Percentiles rank a stretch among this genome's conserved stretches.
These are phyloP conservation scores for Hypoxylon perforatum DNA, from an alignment of 495 filamentous ascomycete genomes.

Conservation along the genomic window DNA sequence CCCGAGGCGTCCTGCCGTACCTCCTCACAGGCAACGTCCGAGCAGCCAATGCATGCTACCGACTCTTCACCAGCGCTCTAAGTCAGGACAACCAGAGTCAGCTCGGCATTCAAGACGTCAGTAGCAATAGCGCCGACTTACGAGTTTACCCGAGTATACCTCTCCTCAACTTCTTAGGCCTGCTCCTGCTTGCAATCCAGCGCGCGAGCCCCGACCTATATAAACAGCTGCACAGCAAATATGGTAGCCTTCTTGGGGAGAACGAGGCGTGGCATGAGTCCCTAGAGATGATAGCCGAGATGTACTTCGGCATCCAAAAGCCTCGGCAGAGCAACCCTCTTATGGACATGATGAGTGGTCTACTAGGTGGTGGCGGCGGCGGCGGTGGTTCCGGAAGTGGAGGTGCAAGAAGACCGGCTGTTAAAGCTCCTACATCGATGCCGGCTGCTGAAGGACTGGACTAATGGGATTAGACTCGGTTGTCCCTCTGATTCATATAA, in stretches of 20 bases:
- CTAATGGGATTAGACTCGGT: conserved; percentile 28
- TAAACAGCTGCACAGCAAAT: conserved; percentile 83
- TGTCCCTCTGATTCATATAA: background rate
- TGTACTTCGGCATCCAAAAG: conserved; percentile 96
- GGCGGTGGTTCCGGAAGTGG: conserved; percentile 54
- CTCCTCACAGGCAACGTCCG: conserved; percentile 90
- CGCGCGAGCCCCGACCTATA: conserved; percentile 83
- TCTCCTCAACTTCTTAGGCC: conserved; percentile 88
- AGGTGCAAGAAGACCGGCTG: conserved; percentile 53
- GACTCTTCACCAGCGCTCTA: conserved; percentile 81
- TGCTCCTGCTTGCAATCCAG: conserved; percentile 85
- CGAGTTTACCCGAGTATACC: conserved; percentile 88
- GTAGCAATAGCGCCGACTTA: conserved; percentile 76
- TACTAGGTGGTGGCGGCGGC: conserved; percentile 79
- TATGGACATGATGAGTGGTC: conserved; percentile 96
- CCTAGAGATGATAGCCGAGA: conserved; percentile 88
- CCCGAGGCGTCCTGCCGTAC: conserved; percentile 90
- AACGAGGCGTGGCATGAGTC: conserved; percentile 81
- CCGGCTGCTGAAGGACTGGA: conserved; percentile 65
- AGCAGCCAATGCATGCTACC: conserved; percentile 83
- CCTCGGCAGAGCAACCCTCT: conserved; percentile 88
- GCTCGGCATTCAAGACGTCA: conserved; percentile 83
- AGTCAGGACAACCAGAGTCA: conserved; percentile 69
- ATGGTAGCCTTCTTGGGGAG: conserved; percentile 79
- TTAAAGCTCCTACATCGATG: conserved; percentile 57